Evolutionary conservation across 1,284 basidiomycete species (phyloP), one percentile per base, ranked within the genome.

Genomic region (Sporisorium graminicola): DNA sequence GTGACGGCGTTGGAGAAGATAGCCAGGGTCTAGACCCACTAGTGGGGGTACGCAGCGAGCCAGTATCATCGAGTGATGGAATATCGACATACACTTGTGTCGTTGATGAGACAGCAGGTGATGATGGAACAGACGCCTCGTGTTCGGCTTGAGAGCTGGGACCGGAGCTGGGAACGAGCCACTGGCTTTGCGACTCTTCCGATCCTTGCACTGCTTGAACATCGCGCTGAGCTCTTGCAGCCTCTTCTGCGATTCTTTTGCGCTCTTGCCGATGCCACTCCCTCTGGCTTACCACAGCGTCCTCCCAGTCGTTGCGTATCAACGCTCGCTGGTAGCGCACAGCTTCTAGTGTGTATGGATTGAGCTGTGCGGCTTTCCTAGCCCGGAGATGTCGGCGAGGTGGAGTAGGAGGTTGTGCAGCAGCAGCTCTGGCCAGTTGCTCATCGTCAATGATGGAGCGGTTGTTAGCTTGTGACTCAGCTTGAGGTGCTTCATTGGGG

Each of bases 301-400:
- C 86, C 49, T 84, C 61, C 86, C 86, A 87, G 33, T 86, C 82
- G 72, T 86, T 86, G 26, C 71, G 72, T n/a, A 82, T 72, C 24
- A 87, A 67, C 5, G 76, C 62, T n/a, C 75, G 66, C 29, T 82
- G 82, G 75, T 87, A 87, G 33, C 61, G 67, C 14, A 78, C 63
- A 20, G 83, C 82, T 60, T 87, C 86, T 53, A 82, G 66, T 2
- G 86, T 85, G 58, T 86, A 87, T 0, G 86, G 86, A 18, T 84
- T 82, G 44, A 87, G 82, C 62, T 87, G 86, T 5, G 79, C 78
- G 0, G 81, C 74, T 0, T 86, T 86, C 2, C 86, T 81, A 3
- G 69, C 62, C 14, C 86, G 84, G 29, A 87, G 59, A 20, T 72
- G 59, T 22, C 72, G 78, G 3, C 77, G 64, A 5, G 74, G 80